Conservation (phyloP, 768 basidiomycete genomes). For the Suillus discolor region DNA sequence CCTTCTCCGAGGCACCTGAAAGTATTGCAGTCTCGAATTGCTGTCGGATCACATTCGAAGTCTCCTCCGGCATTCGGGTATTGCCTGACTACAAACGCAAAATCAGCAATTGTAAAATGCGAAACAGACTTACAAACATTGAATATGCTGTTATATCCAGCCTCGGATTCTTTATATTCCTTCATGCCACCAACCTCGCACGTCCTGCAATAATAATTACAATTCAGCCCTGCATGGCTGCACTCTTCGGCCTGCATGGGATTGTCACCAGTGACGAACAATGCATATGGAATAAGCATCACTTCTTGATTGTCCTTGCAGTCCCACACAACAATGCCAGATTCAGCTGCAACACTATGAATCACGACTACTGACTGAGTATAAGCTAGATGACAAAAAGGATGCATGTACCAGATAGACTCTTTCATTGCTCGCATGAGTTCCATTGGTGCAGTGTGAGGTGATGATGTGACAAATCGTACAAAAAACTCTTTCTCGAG, state of each 20-base stretch:
- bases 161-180: slow-evolving; percentile 32
- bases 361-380: not conserved
- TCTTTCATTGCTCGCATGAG: slow-evolving; percentile 38
- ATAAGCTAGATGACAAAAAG: too few relatives aligned
- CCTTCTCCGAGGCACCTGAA: too few relatives aligned
- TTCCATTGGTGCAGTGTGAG: slow-evolving; percentile 37
- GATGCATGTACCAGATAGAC: slow-evolving; percentile 29
- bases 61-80: too few relatives aligned
- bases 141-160: slow-evolving; percentile 40
- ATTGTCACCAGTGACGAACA: slow-evolving; percentile 41
- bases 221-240: slow-evolving; percentile 35
- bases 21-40: too few relatives aligned
- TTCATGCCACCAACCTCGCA: slow-evolving; percentile 40
- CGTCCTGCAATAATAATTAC: slow-evolving; percentile 44
- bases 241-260: slow-evolving; percentile 35
- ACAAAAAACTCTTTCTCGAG: slow-evolving; percentile 40
- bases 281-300: slow-evolving; percentile 15
- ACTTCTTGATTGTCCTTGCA: slow-evolving; percentile 23
- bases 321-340: slow-evolving; percentile 31
- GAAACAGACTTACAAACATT: too few relatives aligned
- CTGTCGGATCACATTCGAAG: too few relatives aligned
- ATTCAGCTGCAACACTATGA: not conserved
- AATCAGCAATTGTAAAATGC: too few relatives aligned
- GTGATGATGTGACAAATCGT: slow-evolving; percentile 43
- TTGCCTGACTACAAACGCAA: too few relatives aligned